Percentiles rank a stretch among this genome's conserved stretches.
Conservation (phyloP, 768 basidiomycete species). For the Brasilioporus rufonigricans region DNA sequence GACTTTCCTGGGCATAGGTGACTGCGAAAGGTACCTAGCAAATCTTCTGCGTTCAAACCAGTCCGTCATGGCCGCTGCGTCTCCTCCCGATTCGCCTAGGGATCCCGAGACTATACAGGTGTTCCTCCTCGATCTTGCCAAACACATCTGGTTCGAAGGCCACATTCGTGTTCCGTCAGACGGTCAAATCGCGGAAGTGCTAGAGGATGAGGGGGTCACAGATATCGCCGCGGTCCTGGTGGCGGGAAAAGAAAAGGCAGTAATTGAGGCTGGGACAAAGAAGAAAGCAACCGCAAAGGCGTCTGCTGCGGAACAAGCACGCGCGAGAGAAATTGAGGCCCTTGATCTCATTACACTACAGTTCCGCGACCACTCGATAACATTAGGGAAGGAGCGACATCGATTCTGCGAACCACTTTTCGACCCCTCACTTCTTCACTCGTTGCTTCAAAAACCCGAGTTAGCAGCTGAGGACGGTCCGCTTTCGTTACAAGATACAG, state of each 20-base stretch:
- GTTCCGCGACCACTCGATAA: slow-evolving; percentile 68
- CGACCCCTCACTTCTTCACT: slow-evolving; percentile 58
- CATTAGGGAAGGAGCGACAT: slow-evolving; percentile 85
- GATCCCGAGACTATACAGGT: slow-evolving; percentile 46
- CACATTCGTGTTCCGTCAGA: slow-evolving; percentile 72
- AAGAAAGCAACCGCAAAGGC: slow-evolving; percentile 70
- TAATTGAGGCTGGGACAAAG: slow-evolving; percentile 83
- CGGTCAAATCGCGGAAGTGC: slow-evolving; percentile 59
- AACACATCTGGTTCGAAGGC: slow-evolving; percentile 60
- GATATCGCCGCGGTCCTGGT: slow-evolving; percentile 90
- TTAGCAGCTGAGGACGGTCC: slow-evolving; percentile 17
- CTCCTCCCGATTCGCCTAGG: slow-evolving; percentile 49
- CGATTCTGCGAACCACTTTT: slow-evolving; percentile 90
- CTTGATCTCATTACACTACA: slow-evolving; percentile 76
- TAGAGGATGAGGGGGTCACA: slow-evolving; percentile 82
- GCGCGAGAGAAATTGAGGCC: slow-evolving; percentile 79
- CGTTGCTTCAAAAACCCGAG: slow-evolving; percentile 29
- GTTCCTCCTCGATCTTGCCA: slow-evolving; percentile 61
- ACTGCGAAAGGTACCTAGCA: slow-evolving; percentile 77
- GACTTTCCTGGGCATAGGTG: slow-evolving; percentile 63
- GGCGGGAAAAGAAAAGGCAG: slow-evolving; percentile 86
- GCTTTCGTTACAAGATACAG: slow-evolving; percentile 62
- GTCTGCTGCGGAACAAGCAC: slow-evolving; percentile 75
- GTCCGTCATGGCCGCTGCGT: slow-evolving; percentile 55
- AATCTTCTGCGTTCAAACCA: slow-evolving; percentile 69